Evolutionary conservation across 441 rosid genomes (phyloP).

Genomic region (Adansonia rubrostipa): DNA sequence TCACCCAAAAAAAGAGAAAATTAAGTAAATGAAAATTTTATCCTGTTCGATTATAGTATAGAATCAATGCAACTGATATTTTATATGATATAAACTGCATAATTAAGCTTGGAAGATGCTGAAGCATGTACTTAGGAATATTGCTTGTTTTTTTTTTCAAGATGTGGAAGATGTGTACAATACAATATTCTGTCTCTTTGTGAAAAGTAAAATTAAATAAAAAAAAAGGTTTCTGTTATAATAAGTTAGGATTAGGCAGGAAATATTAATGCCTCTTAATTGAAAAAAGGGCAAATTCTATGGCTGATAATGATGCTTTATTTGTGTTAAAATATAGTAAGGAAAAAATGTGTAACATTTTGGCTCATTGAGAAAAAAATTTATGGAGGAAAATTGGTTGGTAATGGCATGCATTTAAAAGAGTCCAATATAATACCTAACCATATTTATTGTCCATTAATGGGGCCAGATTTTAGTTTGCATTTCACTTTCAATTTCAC

Average conservation of each 20-base stretch:
- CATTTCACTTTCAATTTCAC: slow-evolving; percentile 7
- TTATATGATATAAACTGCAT: neutral
- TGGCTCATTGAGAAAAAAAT: neutral
- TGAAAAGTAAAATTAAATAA: neutral
- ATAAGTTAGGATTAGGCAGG: neutral
- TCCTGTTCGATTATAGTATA: neutral
- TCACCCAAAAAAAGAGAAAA: neutral
- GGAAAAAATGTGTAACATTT: neutral
- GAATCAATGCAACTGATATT: neutral
- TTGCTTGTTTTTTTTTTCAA: neutral
- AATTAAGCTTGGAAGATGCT: slow-evolving; percentile 7
- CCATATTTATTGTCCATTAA: neutral
- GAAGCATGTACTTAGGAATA: slow-evolving; percentile 18
- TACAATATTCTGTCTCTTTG: neutral
- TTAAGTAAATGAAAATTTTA: neutral
- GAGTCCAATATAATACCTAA: neutral
- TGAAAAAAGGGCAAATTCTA: neutral
- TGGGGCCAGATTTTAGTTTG: neutral
- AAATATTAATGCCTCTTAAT: neutral
- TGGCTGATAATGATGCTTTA: neutral
- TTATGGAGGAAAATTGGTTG: neutral
- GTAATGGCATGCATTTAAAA: neutral
- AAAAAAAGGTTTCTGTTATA: neutral
- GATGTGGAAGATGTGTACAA: neutral
- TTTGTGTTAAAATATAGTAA: neutral